phyloP scores from a whole-genome alignment of 2,329 filamentous ascomycete genomes.

The Botrytis fabae region DNA sequence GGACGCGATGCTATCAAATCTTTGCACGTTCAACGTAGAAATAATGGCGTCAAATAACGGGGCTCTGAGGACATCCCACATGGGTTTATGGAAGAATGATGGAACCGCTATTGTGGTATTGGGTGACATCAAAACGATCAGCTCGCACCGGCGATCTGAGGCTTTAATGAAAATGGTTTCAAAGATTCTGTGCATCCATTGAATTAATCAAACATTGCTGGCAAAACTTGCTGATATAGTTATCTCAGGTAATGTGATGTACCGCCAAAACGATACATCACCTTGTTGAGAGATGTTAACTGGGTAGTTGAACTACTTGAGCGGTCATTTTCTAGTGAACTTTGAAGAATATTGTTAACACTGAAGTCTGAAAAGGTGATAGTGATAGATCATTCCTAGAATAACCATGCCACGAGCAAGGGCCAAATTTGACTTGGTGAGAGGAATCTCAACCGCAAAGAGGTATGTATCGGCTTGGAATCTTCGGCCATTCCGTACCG shows the following conservation, averaged over 20 bases:
- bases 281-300: background rate
- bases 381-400: background rate
- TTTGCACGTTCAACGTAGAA: background rate
- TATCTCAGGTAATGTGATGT: background rate
- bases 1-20: background rate
- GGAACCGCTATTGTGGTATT: background rate
- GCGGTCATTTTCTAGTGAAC: background rate
- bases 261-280: background rate
- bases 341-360: background rate
- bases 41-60: background rate
- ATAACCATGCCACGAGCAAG: background rate
- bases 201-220: background rate
- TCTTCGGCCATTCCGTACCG: background rate
- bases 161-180: background rate
- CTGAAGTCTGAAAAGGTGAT: background rate
- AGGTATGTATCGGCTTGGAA: too few relatives aligned
- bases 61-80: background rate
- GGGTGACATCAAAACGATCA: background rate
- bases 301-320: background rate
- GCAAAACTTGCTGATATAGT: background rate
- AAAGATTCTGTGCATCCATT: background rate
- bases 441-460: background rate
- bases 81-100: background rate
- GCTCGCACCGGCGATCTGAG: conserved; percentile 3
- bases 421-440: background rate